These are phyloP conservation scores for Rhizopogon salebrosus DNA, from an alignment of 768 basidiomycete genomes.

Conservation along the genomic window DNA sequence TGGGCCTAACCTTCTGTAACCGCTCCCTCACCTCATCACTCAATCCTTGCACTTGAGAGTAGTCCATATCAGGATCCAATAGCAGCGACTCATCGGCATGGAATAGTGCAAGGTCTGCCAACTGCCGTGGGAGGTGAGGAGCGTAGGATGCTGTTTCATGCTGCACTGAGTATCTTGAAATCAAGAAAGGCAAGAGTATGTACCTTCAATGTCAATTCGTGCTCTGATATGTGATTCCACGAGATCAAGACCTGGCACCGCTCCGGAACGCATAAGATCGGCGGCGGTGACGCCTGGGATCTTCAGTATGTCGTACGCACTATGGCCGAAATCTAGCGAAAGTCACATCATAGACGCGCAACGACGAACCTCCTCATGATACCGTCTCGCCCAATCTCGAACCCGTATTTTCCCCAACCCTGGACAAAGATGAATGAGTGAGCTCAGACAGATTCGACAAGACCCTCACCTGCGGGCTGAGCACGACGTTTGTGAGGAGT, in stretches of 20 bases:
- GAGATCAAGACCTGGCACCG: conserved; percentile 30
- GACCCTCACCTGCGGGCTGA: conserved; percentile 40
- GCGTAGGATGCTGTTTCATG: conserved; percentile 49
- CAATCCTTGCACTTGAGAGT: conserved; percentile 56
- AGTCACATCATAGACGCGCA: not conserved
- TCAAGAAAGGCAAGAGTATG: conserved; percentile 7
- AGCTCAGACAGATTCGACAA: not conserved
- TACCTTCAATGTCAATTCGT: conserved; percentile 72
- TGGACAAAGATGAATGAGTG: conserved; percentile 9
- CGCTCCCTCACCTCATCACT: conserved; percentile 74
- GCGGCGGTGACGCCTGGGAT: conserved; percentile 47
- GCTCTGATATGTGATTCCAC: conserved; percentile 48
- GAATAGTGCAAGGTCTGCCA: conserved; percentile 70
- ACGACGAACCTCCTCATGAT: conserved; percentile 34
- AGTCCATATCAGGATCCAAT: conserved; percentile 71
- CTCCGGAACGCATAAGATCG: conserved; percentile 42
- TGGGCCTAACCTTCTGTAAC: conserved; percentile 54
- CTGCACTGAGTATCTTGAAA: not conserved
- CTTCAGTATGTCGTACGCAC: conserved; percentile 71
- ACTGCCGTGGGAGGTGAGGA: conserved; percentile 64
- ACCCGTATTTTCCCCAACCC: conserved; percentile 39
- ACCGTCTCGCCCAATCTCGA: conserved; percentile 38
- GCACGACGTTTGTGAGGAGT: conserved; percentile 25
- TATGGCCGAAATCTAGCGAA: conserved; percentile 23
- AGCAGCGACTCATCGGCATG: conserved; percentile 68